phyloP scores from a whole-genome alignment of 1,284 basidiomycete species.

The Mycena citricolor region DNA sequence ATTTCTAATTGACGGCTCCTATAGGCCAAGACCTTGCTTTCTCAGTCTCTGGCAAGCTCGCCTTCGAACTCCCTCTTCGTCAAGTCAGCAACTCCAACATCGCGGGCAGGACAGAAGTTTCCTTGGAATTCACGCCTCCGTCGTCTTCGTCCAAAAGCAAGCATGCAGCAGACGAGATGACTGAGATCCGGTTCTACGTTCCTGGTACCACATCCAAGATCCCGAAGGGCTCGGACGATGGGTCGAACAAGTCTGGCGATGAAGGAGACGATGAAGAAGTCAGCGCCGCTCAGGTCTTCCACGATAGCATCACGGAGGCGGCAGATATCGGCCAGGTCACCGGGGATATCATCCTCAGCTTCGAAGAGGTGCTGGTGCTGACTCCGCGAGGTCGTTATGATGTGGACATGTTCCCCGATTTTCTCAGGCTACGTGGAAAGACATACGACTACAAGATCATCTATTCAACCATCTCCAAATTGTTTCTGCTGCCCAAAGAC shows the following conservation, averaged over 20 bases:
- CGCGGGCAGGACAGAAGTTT: slow-evolving; percentile 95
- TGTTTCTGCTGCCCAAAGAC: slow-evolving; percentile 96
- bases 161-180: slow-evolving; percentile 80
- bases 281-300: slow-evolving; percentile 94
- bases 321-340: slow-evolving; percentile 93
- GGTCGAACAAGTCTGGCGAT: slow-evolving; percentile 68
- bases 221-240: slow-evolving; percentile 77
- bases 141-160: slow-evolving; percentile 48
- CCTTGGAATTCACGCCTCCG: slow-evolving; percentile 84
- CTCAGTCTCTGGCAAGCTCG: slow-evolving; percentile 84
- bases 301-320: slow-evolving; percentile 94
- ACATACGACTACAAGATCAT: slow-evolving; percentile 99
- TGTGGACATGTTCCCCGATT: slow-evolving; percentile 96
- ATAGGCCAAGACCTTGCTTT: slow-evolving; percentile 89
- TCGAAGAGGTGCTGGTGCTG: slow-evolving; percentile 95
- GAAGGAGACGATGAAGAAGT: slow-evolving; percentile 73
- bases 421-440: slow-evolving; percentile 92
- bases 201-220: slow-evolving; percentile 78
- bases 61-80: slow-evolving; percentile 89
- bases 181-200: slow-evolving; percentile 96
- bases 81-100: slow-evolving; percentile 97
- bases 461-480: slow-evolving; percentile 84
- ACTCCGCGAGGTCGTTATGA: slow-evolving; percentile 97
- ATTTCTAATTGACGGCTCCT: slow-evolving; percentile 6
- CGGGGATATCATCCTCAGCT: slow-evolving; percentile 92